These are phyloP conservation scores for Psilocybe cubensis DNA, from an alignment of 768 basidiomycete genomes.

Conservation along the genomic window DNA sequence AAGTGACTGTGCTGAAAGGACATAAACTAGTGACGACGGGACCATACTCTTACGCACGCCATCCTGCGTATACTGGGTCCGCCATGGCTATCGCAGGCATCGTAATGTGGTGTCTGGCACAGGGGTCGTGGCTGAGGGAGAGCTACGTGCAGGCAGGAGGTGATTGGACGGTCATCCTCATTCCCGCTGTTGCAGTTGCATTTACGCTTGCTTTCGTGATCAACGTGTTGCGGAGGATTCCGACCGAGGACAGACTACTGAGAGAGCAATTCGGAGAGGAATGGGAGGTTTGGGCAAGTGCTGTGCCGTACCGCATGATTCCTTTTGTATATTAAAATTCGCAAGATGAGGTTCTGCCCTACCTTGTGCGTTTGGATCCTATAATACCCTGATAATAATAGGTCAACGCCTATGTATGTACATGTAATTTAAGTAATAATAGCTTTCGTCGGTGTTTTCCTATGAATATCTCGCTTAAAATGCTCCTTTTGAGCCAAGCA, in stretches of 20 bases:
- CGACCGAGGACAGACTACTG: slow-evolving; percentile 7
- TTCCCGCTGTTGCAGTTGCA: background rate
- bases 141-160: background rate
- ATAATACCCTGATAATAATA: background rate
- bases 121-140: slow-evolving; percentile 11
- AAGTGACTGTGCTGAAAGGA: slow-evolving; percentile 30
- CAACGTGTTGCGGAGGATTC: background rate
- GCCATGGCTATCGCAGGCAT: background rate
- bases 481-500: no score
- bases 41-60: slow-evolving; percentile 35
- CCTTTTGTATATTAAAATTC: slow-evolving; percentile 10
- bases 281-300: slow-evolving; percentile 14
- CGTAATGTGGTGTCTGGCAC: slow-evolving; percentile 1
- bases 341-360: background rate
- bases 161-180: background rate
- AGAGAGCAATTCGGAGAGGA: slow-evolving; percentile 8
- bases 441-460: background rate
- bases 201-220: background rate
- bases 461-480: no score
- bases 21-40: slow-evolving; percentile 32
- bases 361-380: background rate
- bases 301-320: slow-evolving; percentile 10
- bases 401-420: background rate
- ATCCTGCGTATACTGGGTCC: slow-evolving; percentile 31
- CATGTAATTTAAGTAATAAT: no score